Conservation (phyloP, 1,284 basidiomycete species). For the Cutaneotrichosporon sp. region DNA sequence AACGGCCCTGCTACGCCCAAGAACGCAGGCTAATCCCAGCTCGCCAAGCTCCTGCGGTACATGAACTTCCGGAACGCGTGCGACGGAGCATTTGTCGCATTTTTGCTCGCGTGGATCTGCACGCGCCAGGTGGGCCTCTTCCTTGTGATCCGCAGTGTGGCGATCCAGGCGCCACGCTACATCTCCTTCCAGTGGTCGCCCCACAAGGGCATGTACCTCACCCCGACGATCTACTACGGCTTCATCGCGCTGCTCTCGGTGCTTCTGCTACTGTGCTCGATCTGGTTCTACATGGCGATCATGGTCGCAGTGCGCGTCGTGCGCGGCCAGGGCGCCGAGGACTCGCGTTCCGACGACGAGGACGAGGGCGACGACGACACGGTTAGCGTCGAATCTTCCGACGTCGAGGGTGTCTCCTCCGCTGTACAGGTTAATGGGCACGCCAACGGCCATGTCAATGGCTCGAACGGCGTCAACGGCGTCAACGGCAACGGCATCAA, state of each 20-base stretch:
- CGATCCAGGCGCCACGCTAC: conserved; percentile 53
- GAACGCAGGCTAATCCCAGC: conserved; percentile 52
- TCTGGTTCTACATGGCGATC: conserved; percentile 84
- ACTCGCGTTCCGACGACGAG: conserved; percentile 80
- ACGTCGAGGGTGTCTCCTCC: neutral
- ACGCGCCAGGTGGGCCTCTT: conserved; percentile 77
- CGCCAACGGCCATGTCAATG: neutral
- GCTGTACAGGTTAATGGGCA: neutral
- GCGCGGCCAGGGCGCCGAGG: conserved; percentile 70
- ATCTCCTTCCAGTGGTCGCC: conserved; percentile 60
- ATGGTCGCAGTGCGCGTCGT: conserved; percentile 75
- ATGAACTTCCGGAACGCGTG: conserved; percentile 62
- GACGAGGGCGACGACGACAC: conserved; percentile 49
- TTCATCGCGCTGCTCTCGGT: conserved; percentile 59
- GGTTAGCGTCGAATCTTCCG: conserved; percentile 4
- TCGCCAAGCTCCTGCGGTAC: conserved; percentile 92
- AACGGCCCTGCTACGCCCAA: no score
- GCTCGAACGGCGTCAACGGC: neutral
- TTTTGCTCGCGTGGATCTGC: conserved; percentile 81
- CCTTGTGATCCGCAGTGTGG: conserved; percentile 61
- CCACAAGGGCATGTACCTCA: conserved; percentile 58
- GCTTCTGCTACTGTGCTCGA: conserved; percentile 61
- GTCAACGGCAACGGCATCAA: neutral
- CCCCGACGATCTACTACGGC: conserved; percentile 48
- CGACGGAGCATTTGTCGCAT: conserved; percentile 72